These are phyloP conservation scores for Rhytidhysteron rufulum DNA, from an alignment of 2,329 filamentous ascomycete species.

Conservation along the genomic window DNA sequence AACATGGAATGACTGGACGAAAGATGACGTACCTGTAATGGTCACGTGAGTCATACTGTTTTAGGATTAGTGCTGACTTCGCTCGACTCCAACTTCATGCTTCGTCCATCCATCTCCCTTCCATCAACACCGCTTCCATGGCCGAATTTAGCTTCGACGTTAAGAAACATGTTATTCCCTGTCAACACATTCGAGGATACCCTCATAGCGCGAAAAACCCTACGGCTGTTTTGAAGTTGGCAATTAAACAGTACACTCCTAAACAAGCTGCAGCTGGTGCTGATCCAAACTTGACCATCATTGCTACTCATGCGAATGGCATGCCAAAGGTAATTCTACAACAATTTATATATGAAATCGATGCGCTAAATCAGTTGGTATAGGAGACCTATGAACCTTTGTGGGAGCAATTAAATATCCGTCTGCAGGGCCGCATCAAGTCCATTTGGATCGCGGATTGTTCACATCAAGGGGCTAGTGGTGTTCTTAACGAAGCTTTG, in stretches of 20 bases:
- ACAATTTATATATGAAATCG: constrained; percentile 1
- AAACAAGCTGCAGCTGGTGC: constrained; percentile 63
- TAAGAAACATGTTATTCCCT: constrained; percentile 68
- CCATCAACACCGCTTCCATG: too few relatives aligned
- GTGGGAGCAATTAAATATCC: constrained; percentile 74
- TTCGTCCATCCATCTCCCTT: too few relatives aligned
- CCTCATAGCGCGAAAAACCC: constrained; percentile 66
- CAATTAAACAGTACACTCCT: constrained; percentile 86
- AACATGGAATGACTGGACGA: too few relatives aligned
- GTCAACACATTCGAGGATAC: constrained; percentile 80
- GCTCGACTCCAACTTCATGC: too few relatives aligned
- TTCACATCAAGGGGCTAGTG: constrained; percentile 78
- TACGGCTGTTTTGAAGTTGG: constrained; percentile 69
- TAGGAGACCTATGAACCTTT: constrained; percentile 89
- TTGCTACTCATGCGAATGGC: constrained; percentile 85
- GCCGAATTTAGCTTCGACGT: too few relatives aligned
- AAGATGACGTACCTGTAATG: too few relatives aligned
- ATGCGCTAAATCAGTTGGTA: not conserved
- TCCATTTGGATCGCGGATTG: constrained; percentile 88
- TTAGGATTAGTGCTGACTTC: too few relatives aligned
- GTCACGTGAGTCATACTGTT: too few relatives aligned
- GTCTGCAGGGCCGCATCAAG: constrained; percentile 61
- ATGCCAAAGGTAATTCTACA: constrained; percentile 70
- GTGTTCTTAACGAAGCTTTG: constrained; percentile 68
- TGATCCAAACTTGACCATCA: constrained; percentile 76